Evolutionary conservation across 495 filamentous ascomycete genomes (phyloP).

Genomic region (Talaromyces adpressus): DNA sequence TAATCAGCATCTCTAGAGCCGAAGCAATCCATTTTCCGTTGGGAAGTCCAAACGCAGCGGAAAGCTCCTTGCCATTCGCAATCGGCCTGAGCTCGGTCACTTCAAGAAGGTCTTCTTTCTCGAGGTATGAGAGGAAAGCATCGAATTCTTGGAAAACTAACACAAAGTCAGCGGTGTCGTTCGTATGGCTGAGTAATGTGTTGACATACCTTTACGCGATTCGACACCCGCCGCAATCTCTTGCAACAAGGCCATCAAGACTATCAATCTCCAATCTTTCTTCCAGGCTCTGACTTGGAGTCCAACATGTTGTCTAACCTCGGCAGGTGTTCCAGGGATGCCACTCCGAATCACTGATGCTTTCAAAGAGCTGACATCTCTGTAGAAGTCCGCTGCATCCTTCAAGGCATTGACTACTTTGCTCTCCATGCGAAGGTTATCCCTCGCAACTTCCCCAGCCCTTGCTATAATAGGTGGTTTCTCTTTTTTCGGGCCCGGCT

Average conservation of each 20-base stretch:
- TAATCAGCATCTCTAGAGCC: slow-evolving; percentile 64
- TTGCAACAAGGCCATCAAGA: slow-evolving; percentile 61
- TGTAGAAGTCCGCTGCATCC: slow-evolving; percentile 50
- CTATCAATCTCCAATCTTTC: slow-evolving; percentile 67
- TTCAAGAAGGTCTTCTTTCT: slow-evolving; percentile 32
- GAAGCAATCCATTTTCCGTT: slow-evolving; percentile 73
- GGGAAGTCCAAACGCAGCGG: slow-evolving; percentile 48
- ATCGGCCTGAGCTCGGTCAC: slow-evolving; percentile 48
- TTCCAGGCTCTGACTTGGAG: slow-evolving; percentile 75
- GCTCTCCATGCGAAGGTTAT: slow-evolving; percentile 74
- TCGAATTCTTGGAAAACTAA: slow-evolving; percentile 37
- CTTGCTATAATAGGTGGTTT: slow-evolving; percentile 33
- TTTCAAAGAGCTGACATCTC: slow-evolving; percentile 55
- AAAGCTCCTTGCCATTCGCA: slow-evolving; percentile 59
- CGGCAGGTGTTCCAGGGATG: slow-evolving; percentile 26
- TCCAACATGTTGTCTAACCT: slow-evolving; percentile 52
- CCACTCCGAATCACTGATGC: slow-evolving; percentile 25
- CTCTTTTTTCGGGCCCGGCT: slow-evolving; percentile 36
- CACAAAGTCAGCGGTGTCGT: slow-evolving; percentile 12
- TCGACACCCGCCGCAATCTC: slow-evolving; percentile 47
- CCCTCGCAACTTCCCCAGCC: slow-evolving; percentile 53
- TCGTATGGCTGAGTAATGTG: background rate
- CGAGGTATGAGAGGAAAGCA: slow-evolving; percentile 35
- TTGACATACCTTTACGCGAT: slow-evolving; percentile 23
- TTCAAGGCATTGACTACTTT: slow-evolving; percentile 61